A percentile compares a stretch with the other conserved stretches of the same genome.
phyloP scores from a whole-genome alignment of 345 rosid species.

The Citrus cavaleriei region DNA sequence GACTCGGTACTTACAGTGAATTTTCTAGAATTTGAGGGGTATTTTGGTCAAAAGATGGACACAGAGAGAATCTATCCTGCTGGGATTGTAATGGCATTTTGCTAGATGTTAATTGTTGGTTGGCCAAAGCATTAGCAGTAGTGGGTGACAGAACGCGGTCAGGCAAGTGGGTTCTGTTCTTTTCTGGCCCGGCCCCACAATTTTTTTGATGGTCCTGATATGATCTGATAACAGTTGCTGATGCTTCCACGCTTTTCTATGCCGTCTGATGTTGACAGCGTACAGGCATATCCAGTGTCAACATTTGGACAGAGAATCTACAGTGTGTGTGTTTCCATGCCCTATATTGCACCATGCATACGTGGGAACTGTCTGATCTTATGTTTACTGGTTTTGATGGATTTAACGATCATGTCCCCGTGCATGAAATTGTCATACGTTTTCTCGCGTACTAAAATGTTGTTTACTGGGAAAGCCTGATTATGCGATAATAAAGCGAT shows the following conservation, averaged over 20 bases:
- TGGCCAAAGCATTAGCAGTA: background rate
- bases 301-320: background rate
- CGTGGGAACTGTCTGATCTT: background rate
- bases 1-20: background rate
- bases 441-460: background rate
- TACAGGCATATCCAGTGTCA: constrained; percentile 16
- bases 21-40: background rate
- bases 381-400: background rate
- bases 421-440: background rate
- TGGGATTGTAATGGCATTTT: constrained; percentile 2
- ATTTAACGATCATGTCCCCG: background rate
- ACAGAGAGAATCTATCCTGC: constrained; percentile 4
- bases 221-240: background rate
- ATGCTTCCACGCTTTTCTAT: background rate
- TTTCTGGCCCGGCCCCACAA: constrained; percentile 2
- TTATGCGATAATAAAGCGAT: background rate
- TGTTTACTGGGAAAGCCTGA: background rate
- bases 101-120: constrained; percentile 1
- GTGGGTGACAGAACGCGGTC: constrained; percentile 23
- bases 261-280: constrained; percentile 17
- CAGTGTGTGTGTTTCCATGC: background rate
- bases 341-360: background rate
- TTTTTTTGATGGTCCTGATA: constrained; percentile 6
- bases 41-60: background rate
- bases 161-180: background rate